phyloP scores from a whole-genome alignment of 139 green algal genomes.

The Chlorella sorokiniana region DNA sequence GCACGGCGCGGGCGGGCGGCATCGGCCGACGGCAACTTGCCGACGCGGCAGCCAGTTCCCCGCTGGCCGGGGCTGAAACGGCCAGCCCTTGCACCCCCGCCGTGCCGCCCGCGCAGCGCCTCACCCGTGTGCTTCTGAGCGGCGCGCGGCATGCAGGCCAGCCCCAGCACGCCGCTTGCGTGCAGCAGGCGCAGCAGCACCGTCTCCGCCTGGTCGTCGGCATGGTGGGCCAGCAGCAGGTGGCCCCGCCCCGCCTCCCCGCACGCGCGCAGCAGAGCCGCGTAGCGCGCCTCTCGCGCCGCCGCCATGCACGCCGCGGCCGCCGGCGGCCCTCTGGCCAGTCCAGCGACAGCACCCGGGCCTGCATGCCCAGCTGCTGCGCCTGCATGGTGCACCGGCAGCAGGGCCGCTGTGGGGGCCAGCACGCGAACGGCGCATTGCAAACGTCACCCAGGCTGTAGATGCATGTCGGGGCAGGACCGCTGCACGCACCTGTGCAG shows the following conservation, averaged over 20 bases:
- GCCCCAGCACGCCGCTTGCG: constrained; percentile 54
- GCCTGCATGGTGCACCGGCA: not conserved
- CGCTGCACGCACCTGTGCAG: not conserved
- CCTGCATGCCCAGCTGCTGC: constrained; percentile 37
- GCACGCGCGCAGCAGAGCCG: constrained; percentile 34
- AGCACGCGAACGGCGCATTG: too few relatives aligned
- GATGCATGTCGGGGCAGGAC: not conserved
- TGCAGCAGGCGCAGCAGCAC: constrained; percentile 59
- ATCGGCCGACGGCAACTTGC: not conserved
- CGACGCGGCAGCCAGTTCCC: not conserved
- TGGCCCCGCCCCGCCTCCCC: not conserved
- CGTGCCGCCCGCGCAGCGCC: not conserved
- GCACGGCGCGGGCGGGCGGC: not conserved
- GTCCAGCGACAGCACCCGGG: constrained; percentile 30
- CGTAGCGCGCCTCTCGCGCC: constrained; percentile 49
- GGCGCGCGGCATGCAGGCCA: constrained; percentile 48
- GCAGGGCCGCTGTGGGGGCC: not conserved
- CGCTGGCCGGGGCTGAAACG: not conserved
- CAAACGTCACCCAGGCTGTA: not conserved
- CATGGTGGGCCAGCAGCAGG: constrained; percentile 60
- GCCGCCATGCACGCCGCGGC: constrained; percentile 27
- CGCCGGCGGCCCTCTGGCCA: constrained; percentile 34
- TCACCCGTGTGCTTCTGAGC: constrained; percentile 10
- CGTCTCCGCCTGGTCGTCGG: constrained; percentile 63
- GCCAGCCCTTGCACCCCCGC: not conserved